Conservation (phyloP, 2,329 filamentous ascomycete species). For the Xylariaceae sp. region DNA sequence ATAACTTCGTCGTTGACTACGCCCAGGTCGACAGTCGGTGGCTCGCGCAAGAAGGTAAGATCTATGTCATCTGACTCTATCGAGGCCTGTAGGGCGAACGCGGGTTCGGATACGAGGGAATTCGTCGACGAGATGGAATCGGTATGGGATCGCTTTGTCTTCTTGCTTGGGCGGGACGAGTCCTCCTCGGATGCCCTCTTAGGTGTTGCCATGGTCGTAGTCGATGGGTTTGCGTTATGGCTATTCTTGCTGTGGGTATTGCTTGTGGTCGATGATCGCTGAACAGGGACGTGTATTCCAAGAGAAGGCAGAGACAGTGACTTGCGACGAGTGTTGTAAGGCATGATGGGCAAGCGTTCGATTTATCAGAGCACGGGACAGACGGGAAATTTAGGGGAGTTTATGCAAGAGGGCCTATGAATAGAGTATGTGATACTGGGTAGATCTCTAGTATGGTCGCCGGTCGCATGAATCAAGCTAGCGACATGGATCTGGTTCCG, state of each 20-base stretch:
- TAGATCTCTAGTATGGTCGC: slow-evolving; percentile 21
- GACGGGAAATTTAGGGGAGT: slow-evolving; percentile 11
- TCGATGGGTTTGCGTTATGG: neutral
- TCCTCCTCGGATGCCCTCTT: slow-evolving; percentile 28
- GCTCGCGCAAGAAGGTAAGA: slow-evolving; percentile 20
- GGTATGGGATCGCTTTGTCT: slow-evolving; percentile 74
- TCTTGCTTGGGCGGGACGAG: slow-evolving; percentile 52
- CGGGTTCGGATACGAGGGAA: slow-evolving; percentile 44
- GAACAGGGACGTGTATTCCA: slow-evolving; percentile 77
- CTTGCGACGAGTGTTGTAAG: slow-evolving; percentile 95
- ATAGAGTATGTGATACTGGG: slow-evolving; percentile 12
- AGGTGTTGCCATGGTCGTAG: slow-evolving; percentile 23
- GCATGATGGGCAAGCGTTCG: slow-evolving; percentile 52
- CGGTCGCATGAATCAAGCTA: slow-evolving; percentile 24
- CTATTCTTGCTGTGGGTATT: slow-evolving; percentile 15
- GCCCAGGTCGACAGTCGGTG: slow-evolving; percentile 67
- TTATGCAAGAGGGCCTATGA: slow-evolving; percentile 12
- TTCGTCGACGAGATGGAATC: slow-evolving; percentile 31
- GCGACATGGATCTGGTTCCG: slow-evolving; percentile 16
- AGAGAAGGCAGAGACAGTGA: slow-evolving; percentile 88
- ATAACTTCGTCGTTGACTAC: slow-evolving; percentile 94
- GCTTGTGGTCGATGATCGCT: slow-evolving; percentile 31
- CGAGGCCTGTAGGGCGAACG: slow-evolving; percentile 50
- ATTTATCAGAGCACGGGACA: slow-evolving; percentile 1
- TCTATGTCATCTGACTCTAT: slow-evolving; percentile 40